A percentile compares a stretch with the other conserved stretches of the same genome.
These are phyloP conservation scores for Wickerhamiella infanticola DNA, from an alignment of 1,139 yeast species.

Conservation along the genomic window DNA sequence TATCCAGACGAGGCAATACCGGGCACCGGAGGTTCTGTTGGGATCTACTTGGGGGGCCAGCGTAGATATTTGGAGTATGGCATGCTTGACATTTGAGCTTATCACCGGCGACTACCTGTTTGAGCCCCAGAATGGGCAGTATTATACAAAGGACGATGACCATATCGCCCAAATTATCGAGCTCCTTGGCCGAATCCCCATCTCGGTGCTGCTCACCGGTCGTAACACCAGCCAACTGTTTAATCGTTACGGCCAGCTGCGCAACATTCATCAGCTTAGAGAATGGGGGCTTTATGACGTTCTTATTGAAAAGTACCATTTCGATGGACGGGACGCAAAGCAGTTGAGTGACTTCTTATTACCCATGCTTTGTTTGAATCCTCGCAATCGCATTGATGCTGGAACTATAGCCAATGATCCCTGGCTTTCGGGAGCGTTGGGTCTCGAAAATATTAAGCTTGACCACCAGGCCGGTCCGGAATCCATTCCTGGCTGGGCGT, in stretches of 20 bases:
- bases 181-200: slow-evolving; percentile 47
- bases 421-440: slow-evolving; percentile 56
- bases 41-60: slow-evolving; percentile 72
- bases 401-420: slow-evolving; percentile 66
- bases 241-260: slow-evolving; percentile 36
- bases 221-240: slow-evolving; percentile 39
- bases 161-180: slow-evolving; percentile 77
- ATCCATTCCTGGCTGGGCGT: slow-evolving; percentile 62
- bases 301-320: slow-evolving; percentile 55
- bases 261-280: slow-evolving; percentile 47
- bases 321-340: slow-evolving; percentile 37
- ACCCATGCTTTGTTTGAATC: slow-evolving; percentile 61
- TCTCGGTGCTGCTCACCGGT: slow-evolving; percentile 37
- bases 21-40: slow-evolving; percentile 63
- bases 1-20: slow-evolving; percentile 73
- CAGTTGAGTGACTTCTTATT: slow-evolving; percentile 46
- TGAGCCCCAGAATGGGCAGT: slow-evolving; percentile 56
- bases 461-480: slow-evolving; percentile 48
- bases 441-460: slow-evolving; percentile 35
- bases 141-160: slow-evolving; percentile 63
- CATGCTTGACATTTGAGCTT: slow-evolving; percentile 66
- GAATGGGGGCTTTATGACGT: slow-evolving; percentile 58
- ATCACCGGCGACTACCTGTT: slow-evolving; percentile 74
- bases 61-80: slow-evolving; percentile 73
- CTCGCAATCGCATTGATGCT: slow-evolving; percentile 59